Evolutionary conservation across 78 protist genomes (phyloP), one percentile per base, ranked within the genome.

Genomic region (Dictyostelium capitatum): DNA sequence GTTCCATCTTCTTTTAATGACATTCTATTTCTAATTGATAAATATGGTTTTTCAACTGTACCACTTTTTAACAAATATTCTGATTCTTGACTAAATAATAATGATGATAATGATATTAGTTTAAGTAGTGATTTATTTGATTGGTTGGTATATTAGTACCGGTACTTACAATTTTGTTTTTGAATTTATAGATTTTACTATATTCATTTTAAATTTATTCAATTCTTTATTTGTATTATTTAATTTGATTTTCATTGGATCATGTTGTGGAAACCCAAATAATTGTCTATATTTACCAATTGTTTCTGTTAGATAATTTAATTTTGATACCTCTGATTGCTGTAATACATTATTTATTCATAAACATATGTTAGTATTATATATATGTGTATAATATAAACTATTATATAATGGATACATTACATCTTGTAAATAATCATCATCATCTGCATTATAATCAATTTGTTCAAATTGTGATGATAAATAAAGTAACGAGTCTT

Each of bases 201-300:
- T 28, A 30, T 64, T 64, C 37, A 28, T 64, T 30, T 64, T 64
- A 11, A 28, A 28, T 30, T 64, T 64, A 28, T 64, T 64, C 28
- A 28, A 28, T 64, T 64, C 73, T 28, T 28, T 64, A 57, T 57
- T 57, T 10, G 30, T 57, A n/a, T 11, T 28, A 64, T 4, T 10
- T 30, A 32, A 10, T 64, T 64, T 64, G 17, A 64, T 64, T 64
- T 64, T 64, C 73, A 64, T 64, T 30, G 73, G 73, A 10, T 64
- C 73, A 28, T 64, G 15, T 64, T 64, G 73, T 14, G 73, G 73
- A 64, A 28, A 64, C 28, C 73, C 73, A 64, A 64, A 64, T 30
- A 64, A 4, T 28, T 64, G 73, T 64, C 73, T 64, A 64, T 64
- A 64, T 11, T 30, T 64, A 11, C n/a, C 15, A 64, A 64, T 64